Conservation (phyloP, 208 protist species). For the Ichthyophonus hoferi region DNA sequence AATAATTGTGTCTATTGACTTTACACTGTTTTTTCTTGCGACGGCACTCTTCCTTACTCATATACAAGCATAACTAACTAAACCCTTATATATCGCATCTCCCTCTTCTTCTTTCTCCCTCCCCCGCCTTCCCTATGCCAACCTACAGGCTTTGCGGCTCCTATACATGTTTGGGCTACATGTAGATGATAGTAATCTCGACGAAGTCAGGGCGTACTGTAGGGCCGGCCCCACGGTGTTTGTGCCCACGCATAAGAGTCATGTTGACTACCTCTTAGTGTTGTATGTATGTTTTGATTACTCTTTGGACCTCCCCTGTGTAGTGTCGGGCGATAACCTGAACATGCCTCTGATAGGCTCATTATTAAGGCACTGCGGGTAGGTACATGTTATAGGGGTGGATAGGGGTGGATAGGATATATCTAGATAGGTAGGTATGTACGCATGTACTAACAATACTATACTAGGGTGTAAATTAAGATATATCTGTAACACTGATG, state of each 20-base stretch:
- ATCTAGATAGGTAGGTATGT: too few species aligned
- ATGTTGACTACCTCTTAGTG: constrained; percentile 58
- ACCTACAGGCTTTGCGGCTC: background rate
- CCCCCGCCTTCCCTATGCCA: background rate
- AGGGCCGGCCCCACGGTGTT: constrained; percentile 36
- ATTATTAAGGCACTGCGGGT: constrained; percentile 29
- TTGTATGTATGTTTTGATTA: constrained; percentile 48
- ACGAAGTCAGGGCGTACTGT: background rate
- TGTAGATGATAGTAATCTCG: background rate
- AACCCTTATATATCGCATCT: too few species aligned
- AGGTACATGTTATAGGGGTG: too few species aligned
- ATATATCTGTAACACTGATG: too few species aligned
- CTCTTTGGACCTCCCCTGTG: constrained; percentile 46
- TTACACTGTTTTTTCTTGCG: too few species aligned
- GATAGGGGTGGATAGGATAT: too few species aligned
- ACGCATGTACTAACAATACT: too few species aligned
- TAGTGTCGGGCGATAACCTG: constrained; percentile 54
- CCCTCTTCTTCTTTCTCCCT: background rate
- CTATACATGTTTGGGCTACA: constrained; percentile 14
- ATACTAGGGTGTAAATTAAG: too few species aligned
- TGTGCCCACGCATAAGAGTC: constrained; percentile 50
- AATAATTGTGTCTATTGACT: too few species aligned
- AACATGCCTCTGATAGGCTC: constrained; percentile 29
- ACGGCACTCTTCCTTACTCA: too few species aligned
- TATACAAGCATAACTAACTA: too few species aligned